Evolutionary conservation across 2,329 filamentous ascomycete genomes (phyloP), one percentile per base, ranked within the genome.

Genomic region (Westerdykella ornata): DNA sequence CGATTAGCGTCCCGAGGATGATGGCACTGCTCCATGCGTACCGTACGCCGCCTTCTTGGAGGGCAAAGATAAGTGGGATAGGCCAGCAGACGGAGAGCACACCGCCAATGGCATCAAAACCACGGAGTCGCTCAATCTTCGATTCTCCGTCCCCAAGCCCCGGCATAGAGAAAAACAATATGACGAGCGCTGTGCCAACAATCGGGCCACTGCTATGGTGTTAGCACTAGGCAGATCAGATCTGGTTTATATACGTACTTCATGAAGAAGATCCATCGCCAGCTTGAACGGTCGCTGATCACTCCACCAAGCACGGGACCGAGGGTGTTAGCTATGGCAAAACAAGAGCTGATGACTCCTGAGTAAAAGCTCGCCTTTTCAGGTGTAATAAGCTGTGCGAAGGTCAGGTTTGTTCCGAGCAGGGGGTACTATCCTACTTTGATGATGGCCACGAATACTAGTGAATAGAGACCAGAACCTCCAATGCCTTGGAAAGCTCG

Each of bases 181-280:
- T 22, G 1, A 38, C 43, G 26, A 55, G 52, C 5, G 58, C 49
- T 4, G 52, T 40, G 2, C 30, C 50, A 12, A 60, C 49, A 12
- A 60, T 49, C 2, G 59, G 58, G 4, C 56, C 57, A 41, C 54
- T 59, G 26, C 1, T 18, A 17, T n/a, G 7, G 17, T 19, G 30
- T 17, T n/a, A 33, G 8, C 14, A 33, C 30, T 8, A 4, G n/a
- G 16, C 30, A 7, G 3, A 5, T 26, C 4, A 11, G 22, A 26
- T 9, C 12, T 20, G 8, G 7, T 16, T 12, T 34, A 29, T 19
- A 15, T 14, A 55, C 64, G 28, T 36, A 72, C 69, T 74, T 73
- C 3, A 74, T 59, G 29, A 67, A 65, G 46, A 74, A 73, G 2
- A 73, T 68, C 71, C 71, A 71, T 48, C 69, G 53, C 71, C 70